These are phyloP conservation scores for Solanum virginianum DNA, from an alignment of 257 asterid species.

Conservation along the genomic window DNA sequence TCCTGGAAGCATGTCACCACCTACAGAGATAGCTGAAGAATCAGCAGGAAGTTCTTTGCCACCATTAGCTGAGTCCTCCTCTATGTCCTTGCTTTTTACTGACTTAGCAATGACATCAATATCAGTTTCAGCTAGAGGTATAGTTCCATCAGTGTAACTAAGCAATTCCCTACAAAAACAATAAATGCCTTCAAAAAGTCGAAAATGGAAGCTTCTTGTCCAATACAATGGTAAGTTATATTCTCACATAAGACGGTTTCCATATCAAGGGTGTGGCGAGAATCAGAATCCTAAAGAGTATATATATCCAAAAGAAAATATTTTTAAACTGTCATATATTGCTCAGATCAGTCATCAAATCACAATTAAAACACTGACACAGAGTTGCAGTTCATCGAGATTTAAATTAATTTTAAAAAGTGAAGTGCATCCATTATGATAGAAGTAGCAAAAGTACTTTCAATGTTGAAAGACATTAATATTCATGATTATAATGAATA, in stretches of 20 bases:
- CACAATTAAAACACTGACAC: not conserved
- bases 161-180: slow-evolving; percentile 53
- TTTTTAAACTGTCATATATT: not conserved
- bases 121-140: slow-evolving; percentile 77
- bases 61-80: slow-evolving; percentile 8
- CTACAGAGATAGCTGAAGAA: slow-evolving; percentile 12
- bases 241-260: not conserved
- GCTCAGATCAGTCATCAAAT: not conserved
- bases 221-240: not conserved
- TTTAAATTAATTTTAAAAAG: not conserved
- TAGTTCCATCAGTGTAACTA: slow-evolving; percentile 51
- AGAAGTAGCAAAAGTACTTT: not conserved
- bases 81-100: not conserved
- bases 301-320: not conserved
- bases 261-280: not conserved
- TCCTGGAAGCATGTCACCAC: slow-evolving; percentile 4
- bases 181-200: not conserved
- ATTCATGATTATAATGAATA: not conserved
- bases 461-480: not conserved
- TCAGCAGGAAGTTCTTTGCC: slow-evolving; percentile 10
- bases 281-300: not conserved
- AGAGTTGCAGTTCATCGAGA: not conserved
- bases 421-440: not conserved
- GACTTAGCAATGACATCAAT: slow-evolving; percentile 55
- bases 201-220: not conserved